Base-by-base conservation (phyloP, 2,329 filamentous ascomycete genomes). In the Corynespora cassiicola region DNA sequence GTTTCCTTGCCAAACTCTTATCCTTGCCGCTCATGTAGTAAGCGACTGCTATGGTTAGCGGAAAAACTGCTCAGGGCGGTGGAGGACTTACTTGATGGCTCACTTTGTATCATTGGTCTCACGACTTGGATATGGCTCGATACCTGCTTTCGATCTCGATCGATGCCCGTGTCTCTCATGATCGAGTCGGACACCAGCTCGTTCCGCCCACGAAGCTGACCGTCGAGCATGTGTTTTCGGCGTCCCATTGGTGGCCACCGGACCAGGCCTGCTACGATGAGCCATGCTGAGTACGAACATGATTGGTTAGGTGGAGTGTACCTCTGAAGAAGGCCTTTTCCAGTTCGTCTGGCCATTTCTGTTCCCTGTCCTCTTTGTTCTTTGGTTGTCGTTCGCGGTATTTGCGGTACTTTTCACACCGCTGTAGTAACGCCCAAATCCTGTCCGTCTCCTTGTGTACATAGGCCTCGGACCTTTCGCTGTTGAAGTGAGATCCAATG, bases 91-190 rank as follows among this genome's bases (percentile, higher is more conserved):
- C 78, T 79, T 42, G 73, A 67, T 18, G 75, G 73, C 44, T 80
- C 74, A 5, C 74, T 70, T 46, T 72, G 71, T 23, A 84, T 66
- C 42, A 80, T 77, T 9, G 72, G 74, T 58, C 81, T 81, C 14
- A 85, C 68, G 2, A 84, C 80, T 61, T 85, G 81, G 17, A 84
- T 75, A 56, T 85, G 81, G 52, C 81, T 85, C 0, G 81, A 84
- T 4, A 85, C 78, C 54, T 84, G 79, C 59, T 85, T 85, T 33
- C 81, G 71, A 11, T 63, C 66, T 36, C 81, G 71, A 17, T 53
- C 56, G 39, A 75, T 75, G 15, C 80, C 79, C 6, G 80, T 84
- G 41, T 73, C 68, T 39, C 74, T 74, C 48, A 70, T 66, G 42
- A 85, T 84, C 35, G 75, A 79, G 50, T 81, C 74, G 15, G 80